A percentile compares a stretch with the other conserved stretches of the same genome.
Conservation (phyloP, 1,139 yeast genomes). For the Hemisphaericaspora subhashii region DNA sequence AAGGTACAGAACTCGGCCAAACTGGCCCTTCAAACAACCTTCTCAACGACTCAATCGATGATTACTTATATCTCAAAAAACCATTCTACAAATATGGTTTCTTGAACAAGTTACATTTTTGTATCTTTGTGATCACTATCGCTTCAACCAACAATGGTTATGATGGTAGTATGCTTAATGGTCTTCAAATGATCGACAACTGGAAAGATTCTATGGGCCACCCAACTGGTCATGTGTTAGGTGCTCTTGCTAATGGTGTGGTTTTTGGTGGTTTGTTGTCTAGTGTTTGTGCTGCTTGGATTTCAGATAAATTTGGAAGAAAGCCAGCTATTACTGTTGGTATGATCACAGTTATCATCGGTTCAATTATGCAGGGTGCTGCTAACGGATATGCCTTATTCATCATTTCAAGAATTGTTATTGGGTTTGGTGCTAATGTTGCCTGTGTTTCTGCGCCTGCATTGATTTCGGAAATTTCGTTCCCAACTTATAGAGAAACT, state of each 20-base stretch:
- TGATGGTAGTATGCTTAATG: constrained; percentile 54
- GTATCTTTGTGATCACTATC: constrained; percentile 39
- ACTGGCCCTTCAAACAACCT: neutral
- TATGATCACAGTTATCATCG: constrained; percentile 28
- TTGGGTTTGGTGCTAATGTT: constrained; percentile 43
- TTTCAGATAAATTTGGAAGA: constrained; percentile 35
- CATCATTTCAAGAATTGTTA: constrained; percentile 34
- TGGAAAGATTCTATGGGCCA: constrained; percentile 38
- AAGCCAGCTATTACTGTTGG: constrained; percentile 29
- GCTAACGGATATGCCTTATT: constrained; percentile 42
- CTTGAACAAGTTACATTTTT: constrained; percentile 33
- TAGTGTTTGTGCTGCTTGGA: constrained; percentile 20
- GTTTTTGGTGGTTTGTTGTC: constrained; percentile 24
- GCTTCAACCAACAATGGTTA: constrained; percentile 51
- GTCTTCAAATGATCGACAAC: constrained; percentile 42
- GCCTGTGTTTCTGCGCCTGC: constrained; percentile 41
- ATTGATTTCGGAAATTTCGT: constrained; percentile 42
- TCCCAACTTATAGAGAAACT: constrained; percentile 49
- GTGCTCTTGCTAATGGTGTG: constrained; percentile 41
- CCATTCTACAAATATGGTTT: constrained; percentile 29
- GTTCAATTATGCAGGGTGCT: constrained; percentile 44
- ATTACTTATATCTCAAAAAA: constrained; percentile 6
- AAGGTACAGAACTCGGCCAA: too few relatives aligned
- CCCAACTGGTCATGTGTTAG: constrained; percentile 44
- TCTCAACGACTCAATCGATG: neutral